Evolutionary conservation across 148 eudicot genomes (phyloP), one percentile per base, ranked within the genome.

Genomic region (Heliosperma pusillum): DNA sequence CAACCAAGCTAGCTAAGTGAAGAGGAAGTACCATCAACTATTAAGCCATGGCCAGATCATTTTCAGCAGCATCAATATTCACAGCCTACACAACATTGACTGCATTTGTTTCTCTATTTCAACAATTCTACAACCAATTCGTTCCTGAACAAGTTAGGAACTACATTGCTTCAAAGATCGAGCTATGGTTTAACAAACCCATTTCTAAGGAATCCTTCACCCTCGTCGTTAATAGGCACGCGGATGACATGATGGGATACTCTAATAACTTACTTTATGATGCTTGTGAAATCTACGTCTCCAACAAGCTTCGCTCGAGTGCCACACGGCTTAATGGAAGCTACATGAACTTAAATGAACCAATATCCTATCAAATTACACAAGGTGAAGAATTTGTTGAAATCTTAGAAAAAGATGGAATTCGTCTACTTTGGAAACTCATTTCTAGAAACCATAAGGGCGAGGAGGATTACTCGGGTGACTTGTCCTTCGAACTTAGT

Each of bases 321-420:
- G 36, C 74, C 10, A 57, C 52, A 1, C 62, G 52, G 0, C 74
- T 72, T 7, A 20, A n/a, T 19, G 63, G 29, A 25, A 10, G 61
- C 16, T 42, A 63, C 11, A 16, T 3, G 7, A 27, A 20, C n/a
- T 10, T 10, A 3, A 2, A 57, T 9, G 22, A 9, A 13, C 17
- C 29, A 0, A 40, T 72, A 9, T 27, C 47, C 7, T 72, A 72
- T 19, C 64, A 26, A 15, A 27, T 72, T n/a, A 44, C 64, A 6
- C 74, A 57, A 72, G 74, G 74, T 1, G 74, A 72, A 55, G 62
- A 20, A 13, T 72, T 17, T 29, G 25, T 56, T 0, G 74, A 71
- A 40, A 55, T 42, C 16, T 44, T 72, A 5, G 19, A 11, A 12
- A 30, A 29, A 11, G 52, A 33, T 17, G 52, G 61, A n/a, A 33